phyloP scores from a whole-genome alignment of 2,329 filamentous ascomycete genomes.

The Eurotiales sp. region DNA sequence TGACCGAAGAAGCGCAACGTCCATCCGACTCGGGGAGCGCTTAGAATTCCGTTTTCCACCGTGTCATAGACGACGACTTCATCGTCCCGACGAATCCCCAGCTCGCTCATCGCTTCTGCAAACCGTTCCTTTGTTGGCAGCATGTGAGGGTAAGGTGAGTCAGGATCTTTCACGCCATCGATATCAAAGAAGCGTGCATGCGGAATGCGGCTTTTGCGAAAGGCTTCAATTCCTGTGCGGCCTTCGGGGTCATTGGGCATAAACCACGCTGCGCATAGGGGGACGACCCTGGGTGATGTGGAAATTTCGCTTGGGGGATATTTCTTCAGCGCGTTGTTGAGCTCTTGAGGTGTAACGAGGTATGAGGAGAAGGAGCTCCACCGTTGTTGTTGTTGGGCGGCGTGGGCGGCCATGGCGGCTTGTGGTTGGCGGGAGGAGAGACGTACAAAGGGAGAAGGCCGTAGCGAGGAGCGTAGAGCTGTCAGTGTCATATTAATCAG shows the following conservation, averaged over 20 bases:
- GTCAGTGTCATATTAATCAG: constrained; percentile 31
- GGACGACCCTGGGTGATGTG: constrained; percentile 76
- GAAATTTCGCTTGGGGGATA: constrained; percentile 77
- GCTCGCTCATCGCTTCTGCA: constrained; percentile 77
- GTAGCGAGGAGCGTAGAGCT: constrained; percentile 29
- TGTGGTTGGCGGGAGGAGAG: constrained; percentile 19
- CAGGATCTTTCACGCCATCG: constrained; percentile 82
- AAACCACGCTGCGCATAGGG: constrained; percentile 93
- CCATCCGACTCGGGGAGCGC: constrained; percentile 89
- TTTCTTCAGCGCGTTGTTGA: constrained; percentile 75
- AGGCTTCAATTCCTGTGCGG: constrained; percentile 75
- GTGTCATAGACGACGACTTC: constrained; percentile 92
- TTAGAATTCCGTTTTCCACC: constrained; percentile 88
- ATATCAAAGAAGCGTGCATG: constrained; percentile 94
- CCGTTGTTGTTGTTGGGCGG: too few relatives aligned
- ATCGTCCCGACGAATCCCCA: constrained; percentile 85
- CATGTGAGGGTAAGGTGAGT: constrained; percentile 94
- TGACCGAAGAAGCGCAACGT: constrained; percentile 90
- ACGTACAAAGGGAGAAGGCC: constrained; percentile 19
- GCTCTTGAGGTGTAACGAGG: constrained; percentile 78
- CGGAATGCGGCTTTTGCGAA: constrained; percentile 78
- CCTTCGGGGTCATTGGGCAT: constrained; percentile 78
- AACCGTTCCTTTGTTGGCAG: constrained; percentile 78
- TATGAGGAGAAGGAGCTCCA: constrained; percentile 67
- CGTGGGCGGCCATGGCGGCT: constrained; percentile 16